Conservation (phyloP, 495 filamentous ascomycete species). For the Penicillium nucicola region DNA sequence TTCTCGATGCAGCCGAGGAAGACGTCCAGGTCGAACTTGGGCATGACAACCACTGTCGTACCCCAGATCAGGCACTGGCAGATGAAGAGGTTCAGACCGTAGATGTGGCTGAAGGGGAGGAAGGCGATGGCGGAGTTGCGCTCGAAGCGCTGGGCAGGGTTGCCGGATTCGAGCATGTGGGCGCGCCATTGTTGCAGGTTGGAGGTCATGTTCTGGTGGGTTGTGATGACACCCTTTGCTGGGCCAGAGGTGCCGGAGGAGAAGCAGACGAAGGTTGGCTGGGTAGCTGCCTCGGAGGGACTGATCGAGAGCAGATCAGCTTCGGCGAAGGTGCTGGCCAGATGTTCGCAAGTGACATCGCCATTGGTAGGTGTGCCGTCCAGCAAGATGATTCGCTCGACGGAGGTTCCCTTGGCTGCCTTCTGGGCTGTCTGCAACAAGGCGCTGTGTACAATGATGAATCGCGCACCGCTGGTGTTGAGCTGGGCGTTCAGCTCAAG, state of each 20-base stretch:
- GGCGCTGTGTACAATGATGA: conserved; percentile 62
- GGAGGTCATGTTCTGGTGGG: conserved; percentile 70
- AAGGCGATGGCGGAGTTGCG: conserved; percentile 68
- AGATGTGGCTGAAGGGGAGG: conserved; percentile 88
- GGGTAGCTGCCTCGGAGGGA: conserved; percentile 8
- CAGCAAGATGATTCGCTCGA: conserved; percentile 15
- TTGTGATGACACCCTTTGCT: conserved; percentile 56
- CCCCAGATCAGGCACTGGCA: conserved; percentile 21
- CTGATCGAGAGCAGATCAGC: conserved; percentile 3
- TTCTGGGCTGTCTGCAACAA: conserved; percentile 56
- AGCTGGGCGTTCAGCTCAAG: conserved; percentile 85
- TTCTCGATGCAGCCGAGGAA: conserved; percentile 20
- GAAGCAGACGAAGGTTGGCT: conserved; percentile 17
- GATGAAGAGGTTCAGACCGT: conserved; percentile 45
- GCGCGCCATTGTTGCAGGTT: conserved; percentile 47
- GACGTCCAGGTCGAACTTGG: conserved; percentile 67
- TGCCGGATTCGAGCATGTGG: conserved; percentile 11
- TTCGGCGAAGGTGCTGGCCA: conserved; percentile 14
- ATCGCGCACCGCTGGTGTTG: conserved; percentile 68
- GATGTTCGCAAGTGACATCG: conserved; percentile 16
- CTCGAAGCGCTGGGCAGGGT: conserved; percentile 15
- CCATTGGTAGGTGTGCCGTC: conserved; percentile 13
- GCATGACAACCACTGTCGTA: conserved; percentile 57
- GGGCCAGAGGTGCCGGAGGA: conserved; percentile 25
- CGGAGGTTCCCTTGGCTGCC: conserved; percentile 48